Percentiles rank a stretch among this genome's conserved stretches.
Conservation (phyloP, 2,329 filamentous ascomycete species). For the Phialophora chinensis region DNA sequence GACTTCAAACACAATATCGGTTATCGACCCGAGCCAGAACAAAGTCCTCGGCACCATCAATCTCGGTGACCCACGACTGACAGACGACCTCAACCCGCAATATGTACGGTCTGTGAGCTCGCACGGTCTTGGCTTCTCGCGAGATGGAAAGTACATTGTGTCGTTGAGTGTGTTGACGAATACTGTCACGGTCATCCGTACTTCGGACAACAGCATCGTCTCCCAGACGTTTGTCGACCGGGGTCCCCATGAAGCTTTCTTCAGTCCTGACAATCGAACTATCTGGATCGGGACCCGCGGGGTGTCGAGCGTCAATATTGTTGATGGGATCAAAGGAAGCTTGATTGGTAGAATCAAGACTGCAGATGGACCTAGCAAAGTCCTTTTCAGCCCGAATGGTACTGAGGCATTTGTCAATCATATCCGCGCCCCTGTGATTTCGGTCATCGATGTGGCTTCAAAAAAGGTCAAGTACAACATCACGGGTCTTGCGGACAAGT, state of each 20-base stretch:
- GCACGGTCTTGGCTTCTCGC: slow-evolving; percentile 9
- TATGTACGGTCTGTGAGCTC: slow-evolving; percentile 5
- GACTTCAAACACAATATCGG: slow-evolving; percentile 11
- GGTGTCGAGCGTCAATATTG: not conserved
- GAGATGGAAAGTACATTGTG: slow-evolving; percentile 13
- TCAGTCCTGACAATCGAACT: slow-evolving; percentile 7
- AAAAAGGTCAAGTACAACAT: slow-evolving; percentile 4
- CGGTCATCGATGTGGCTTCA: slow-evolving; percentile 7
- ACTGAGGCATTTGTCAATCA: slow-evolving; percentile 7
- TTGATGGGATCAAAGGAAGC: not conserved
- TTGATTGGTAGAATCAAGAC: slow-evolving; percentile 5
- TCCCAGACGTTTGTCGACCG: slow-evolving; percentile 7
- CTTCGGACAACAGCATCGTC: slow-evolving; percentile 11
- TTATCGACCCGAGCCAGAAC: not conserved
- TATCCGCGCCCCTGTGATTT: slow-evolving; percentile 5
- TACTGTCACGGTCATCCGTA: slow-evolving; percentile 10
- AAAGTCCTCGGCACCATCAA: slow-evolving; percentile 10
- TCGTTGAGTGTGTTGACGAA: slow-evolving; percentile 6
- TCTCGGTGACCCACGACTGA: not conserved
- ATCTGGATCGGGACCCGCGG: slow-evolving; percentile 11
- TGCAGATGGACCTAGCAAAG: slow-evolving; percentile 12
- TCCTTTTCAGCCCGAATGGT: slow-evolving; percentile 7
- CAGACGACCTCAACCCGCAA: slow-evolving; percentile 7
- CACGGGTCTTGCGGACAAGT: slow-evolving; percentile 4
- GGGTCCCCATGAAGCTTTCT: slow-evolving; percentile 9